Evolutionary conservation across 192 early-diverging fungal genomes (phyloP), one percentile per base, ranked within the genome.

Genomic region (Linderina pennispora): DNA sequence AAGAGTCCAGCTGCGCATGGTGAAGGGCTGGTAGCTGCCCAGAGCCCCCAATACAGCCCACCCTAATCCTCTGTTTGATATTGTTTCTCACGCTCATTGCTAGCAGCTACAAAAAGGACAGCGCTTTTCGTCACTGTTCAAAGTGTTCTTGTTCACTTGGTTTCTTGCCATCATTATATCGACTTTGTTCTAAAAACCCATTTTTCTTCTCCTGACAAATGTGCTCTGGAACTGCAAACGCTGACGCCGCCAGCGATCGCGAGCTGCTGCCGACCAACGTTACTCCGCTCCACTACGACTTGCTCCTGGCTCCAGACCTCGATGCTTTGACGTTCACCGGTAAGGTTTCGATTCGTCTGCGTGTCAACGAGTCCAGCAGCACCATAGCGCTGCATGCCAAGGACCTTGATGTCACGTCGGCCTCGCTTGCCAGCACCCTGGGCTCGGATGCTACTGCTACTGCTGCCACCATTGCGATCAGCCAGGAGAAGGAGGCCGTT

Each of bases 251-350:
- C 8, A 14, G 6, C 16, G 38, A 40, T 8, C 38, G 38, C 38
- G 38, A 40, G 7, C 38, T 90, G 34, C 75, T 91, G 33, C 89
- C 89, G 40, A 80, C 77, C 21, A 85, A 75, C 40, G 83, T 89
- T 37, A 79, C 67, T 36, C 89, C 89, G 11, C 55, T 68, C 15
- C 83, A 90, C 53, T 91, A 91, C 66, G 70, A 72, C 51, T 60
- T 91, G 36, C 59, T 69, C 5, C 49, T 91, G 2, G 80, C 79
- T 22, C 87, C 89, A 2, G 76, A 87, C 60, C 59, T 91, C 36
- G 70, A 66, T 17, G 65, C 71, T 18, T 87, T 88, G 51, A 77
- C 65, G 9, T 91, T 87, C 49, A 49, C 69, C 20, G 90, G 90
- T 34, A 60, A 62, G 31, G 89, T 88, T 26, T 70, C 70, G 35